Evolutionary conservation across 805 yeast genomes (phyloP).

Genomic region (Wickerhamiella nectarea): DNA sequence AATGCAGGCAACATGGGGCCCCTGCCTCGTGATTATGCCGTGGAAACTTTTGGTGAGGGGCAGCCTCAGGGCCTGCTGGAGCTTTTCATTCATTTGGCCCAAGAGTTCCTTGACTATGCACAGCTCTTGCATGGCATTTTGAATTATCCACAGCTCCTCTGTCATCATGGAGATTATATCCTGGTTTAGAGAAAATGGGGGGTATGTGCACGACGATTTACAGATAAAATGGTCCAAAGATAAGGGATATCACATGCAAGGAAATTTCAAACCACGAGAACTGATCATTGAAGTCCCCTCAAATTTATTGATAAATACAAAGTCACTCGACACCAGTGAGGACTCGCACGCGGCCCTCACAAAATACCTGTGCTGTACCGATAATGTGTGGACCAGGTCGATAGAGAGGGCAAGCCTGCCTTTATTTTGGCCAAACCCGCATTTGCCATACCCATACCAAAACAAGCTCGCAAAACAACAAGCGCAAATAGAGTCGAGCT

Average conservation of each 20-base stretch:
- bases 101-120: not conserved
- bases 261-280: not conserved
- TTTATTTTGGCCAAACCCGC: slow-evolving; percentile 33
- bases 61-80: slow-evolving; percentile 5
- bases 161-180: slow-evolving; percentile 3
- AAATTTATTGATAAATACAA: not conserved
- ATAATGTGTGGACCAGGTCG: slow-evolving; percentile 1
- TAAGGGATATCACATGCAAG: slow-evolving; percentile 1
- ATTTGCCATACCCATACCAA: slow-evolving; percentile 15
- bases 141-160: slow-evolving; percentile 2
- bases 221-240: not conserved
- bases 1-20: not conserved
- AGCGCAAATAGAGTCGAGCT: not conserved
- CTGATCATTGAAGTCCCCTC: slow-evolving; percentile 3
- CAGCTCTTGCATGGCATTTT: slow-evolving; percentile 14
- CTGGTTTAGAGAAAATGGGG: slow-evolving; percentile 5
- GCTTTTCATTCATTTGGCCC: not conserved
- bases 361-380: not conserved
- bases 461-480: slow-evolving; percentile 15
- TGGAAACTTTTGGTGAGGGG: slow-evolving; percentile 4
- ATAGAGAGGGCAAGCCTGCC: not conserved
- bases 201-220: not conserved
- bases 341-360: slow-evolving; percentile 1
- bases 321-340: not conserved
- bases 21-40: slow-evolving; percentile 7